phyloP scores from a whole-genome alignment of 2,329 filamentous ascomycete genomes.

The Diaporthe capsici region DNA sequence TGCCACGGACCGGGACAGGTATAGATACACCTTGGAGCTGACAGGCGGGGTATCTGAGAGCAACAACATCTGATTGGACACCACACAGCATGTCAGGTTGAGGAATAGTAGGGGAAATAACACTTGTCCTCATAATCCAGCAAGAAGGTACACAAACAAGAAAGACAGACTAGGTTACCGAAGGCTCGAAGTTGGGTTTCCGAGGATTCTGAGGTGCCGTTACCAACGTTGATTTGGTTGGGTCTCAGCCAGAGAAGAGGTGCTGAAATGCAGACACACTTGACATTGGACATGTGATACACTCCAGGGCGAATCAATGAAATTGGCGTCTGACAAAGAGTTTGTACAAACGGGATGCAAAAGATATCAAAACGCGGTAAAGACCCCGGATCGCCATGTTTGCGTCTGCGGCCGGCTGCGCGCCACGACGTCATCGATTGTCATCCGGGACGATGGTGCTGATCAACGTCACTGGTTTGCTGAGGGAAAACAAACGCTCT shows the following conservation, averaged over 20 bases:
- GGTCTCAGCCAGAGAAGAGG: neutral
- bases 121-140: neutral
- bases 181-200: neutral
- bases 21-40: neutral
- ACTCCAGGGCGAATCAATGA: neutral
- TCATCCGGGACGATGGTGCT: slow-evolving; percentile 11
- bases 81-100: neutral
- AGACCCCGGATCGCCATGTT: slow-evolving; percentile 2
- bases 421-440: slow-evolving; percentile 40
- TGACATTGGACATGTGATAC: neutral
- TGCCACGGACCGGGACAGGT: too few relatives aligned
- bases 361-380: slow-evolving; percentile 2
- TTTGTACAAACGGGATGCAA: neutral
- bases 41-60: neutral
- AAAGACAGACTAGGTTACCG: too few relatives aligned
- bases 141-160: too few relatives aligned
- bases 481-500: neutral
- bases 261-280: neutral
- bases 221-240: neutral
- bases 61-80: slow-evolving; percentile 6
- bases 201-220: too few relatives aligned
- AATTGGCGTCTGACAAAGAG: neutral
- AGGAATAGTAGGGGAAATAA: neutral
- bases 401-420: slow-evolving; percentile 24
- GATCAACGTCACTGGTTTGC: slow-evolving; percentile 27